phyloP scores from a whole-genome alignment of 2,329 filamentous ascomycete genomes.

The Colletotrichum higginsianum region DNA sequence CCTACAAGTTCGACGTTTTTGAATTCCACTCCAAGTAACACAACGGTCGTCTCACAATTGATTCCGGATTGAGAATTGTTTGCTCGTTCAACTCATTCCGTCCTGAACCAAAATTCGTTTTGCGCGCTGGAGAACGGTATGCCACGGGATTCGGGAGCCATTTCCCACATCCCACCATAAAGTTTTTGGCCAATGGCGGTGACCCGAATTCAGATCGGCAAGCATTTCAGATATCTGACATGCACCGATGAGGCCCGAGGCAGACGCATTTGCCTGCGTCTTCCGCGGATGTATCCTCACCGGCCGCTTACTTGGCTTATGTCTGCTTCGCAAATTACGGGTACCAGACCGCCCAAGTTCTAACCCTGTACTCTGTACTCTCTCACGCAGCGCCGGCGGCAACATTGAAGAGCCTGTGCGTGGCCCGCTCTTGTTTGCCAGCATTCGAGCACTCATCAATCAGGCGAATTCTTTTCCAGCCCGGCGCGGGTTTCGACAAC shows the following conservation, averaged over 20 bases:
- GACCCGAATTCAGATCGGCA: conserved; percentile 19
- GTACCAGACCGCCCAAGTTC: conserved; percentile 7
- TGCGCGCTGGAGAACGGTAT: neutral
- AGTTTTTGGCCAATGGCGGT: conserved; percentile 19
- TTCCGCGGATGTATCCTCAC: neutral
- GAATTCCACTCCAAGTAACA: neutral
- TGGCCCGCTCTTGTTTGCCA: neutral
- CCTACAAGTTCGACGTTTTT: conserved; percentile 5
- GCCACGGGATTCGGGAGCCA: conserved; percentile 12
- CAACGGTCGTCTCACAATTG: neutral
- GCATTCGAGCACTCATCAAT: neutral
- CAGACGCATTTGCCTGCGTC: conserved; percentile 12
- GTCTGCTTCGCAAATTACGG: neutral
- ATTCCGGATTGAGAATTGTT: neutral
- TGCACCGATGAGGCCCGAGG: conserved; percentile 1
- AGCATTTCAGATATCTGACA: neutral
- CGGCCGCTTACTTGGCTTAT: conserved; percentile 4
- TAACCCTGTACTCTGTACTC: neutral
- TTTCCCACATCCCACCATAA: neutral
- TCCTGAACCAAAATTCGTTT: neutral
- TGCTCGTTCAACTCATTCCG: conserved; percentile 1
- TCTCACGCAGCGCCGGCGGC: conserved; percentile 7
- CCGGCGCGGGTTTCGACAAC: conserved; percentile 29
- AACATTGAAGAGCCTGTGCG: conserved; percentile 6
- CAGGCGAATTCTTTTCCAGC: conserved; percentile 10